Evolutionary conservation across 2,329 filamentous ascomycete genomes (phyloP).

Genomic region (Lachnellula arida): DNA sequence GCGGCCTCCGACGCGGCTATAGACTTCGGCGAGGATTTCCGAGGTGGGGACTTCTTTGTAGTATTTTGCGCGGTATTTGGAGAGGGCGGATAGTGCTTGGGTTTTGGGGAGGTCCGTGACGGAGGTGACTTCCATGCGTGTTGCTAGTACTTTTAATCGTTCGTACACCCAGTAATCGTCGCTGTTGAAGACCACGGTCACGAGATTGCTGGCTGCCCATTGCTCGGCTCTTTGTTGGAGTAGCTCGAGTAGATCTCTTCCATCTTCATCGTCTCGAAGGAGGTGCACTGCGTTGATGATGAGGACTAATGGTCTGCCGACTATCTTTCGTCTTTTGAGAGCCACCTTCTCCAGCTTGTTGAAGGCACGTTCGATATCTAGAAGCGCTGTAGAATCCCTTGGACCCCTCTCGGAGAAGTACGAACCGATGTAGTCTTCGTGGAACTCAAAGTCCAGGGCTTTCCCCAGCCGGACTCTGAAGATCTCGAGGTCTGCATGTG

Average conservation of each 20-base stretch:
- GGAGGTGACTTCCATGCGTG: conserved; percentile 88
- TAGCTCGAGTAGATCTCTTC: conserved; percentile 87
- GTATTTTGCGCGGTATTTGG: conserved; percentile 76
- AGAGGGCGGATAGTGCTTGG: conserved; percentile 71
- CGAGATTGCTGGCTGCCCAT: conserved; percentile 88
- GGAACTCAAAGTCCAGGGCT: conserved; percentile 91
- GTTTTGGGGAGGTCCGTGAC: conserved; percentile 77
- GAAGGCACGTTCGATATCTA: conserved; percentile 93
- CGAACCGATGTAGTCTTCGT: conserved; percentile 95
- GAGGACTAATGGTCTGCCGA: conserved; percentile 70
- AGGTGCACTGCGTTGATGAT: conserved; percentile 95
- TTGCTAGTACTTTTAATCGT: conserved; percentile 84
- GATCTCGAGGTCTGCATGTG: conserved; percentile 90
- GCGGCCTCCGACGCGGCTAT: conserved; percentile 80
- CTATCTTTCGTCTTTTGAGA: conserved; percentile 57
- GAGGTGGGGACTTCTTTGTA: conserved; percentile 55
- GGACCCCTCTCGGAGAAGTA: conserved; percentile 94
- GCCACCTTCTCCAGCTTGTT: conserved; percentile 98
- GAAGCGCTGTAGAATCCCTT: conserved; percentile 81
- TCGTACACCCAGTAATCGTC: conserved; percentile 99
- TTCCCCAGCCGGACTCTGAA: conserved; percentile 91
- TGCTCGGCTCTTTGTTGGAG: conserved; percentile 94
- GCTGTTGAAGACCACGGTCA: conserved; percentile 90
- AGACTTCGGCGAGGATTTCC: conserved; percentile 67
- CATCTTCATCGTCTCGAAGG: conserved; percentile 84